Percentiles rank a stretch among this genome's conserved stretches.
Evolutionary conservation across 495 filamentous ascomycete genomes (phyloP).

Genomic region (Aspergillus heteromorphus): DNA sequence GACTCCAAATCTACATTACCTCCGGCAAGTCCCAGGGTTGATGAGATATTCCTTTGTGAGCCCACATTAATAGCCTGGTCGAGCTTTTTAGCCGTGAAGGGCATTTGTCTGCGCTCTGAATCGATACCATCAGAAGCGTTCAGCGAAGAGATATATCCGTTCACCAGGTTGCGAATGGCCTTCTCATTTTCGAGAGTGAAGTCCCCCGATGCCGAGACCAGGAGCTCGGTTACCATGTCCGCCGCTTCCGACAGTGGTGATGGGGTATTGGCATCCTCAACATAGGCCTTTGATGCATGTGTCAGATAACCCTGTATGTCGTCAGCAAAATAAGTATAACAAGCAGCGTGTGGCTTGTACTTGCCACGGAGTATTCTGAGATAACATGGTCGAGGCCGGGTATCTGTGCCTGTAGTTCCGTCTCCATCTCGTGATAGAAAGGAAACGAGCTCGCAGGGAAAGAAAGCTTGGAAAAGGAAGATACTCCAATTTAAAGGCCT

Average conservation of each 20-base stretch:
- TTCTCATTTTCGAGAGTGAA: slow-evolving; percentile 63
- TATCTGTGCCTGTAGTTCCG: slow-evolving; percentile 80
- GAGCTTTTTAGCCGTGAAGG: slow-evolving; percentile 73
- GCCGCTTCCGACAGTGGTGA: slow-evolving; percentile 83
- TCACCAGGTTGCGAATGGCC: slow-evolving; percentile 76
- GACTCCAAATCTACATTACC: slow-evolving; percentile 89
- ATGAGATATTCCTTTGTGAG: slow-evolving; percentile 89
- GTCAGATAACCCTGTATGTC: slow-evolving; percentile 69
- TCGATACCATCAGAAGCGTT: slow-evolving; percentile 67
- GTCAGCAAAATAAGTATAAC: slow-evolving; percentile 10
- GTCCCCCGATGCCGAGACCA: slow-evolving; percentile 86
- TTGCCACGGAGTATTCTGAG: slow-evolving; percentile 79
- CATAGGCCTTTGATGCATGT: slow-evolving; percentile 81
- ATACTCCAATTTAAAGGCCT: too few relatives aligned
- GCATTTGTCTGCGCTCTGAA: slow-evolving; percentile 61
- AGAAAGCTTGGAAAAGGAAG: too few relatives aligned
- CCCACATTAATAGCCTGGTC: slow-evolving; percentile 96
- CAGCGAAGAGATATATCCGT: slow-evolving; percentile 81
- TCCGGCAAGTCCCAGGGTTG: slow-evolving; percentile 81
- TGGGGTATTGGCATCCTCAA: slow-evolving; percentile 59
- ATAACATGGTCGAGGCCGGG: slow-evolving; percentile 86
- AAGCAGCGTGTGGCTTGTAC: slow-evolving; percentile 11
- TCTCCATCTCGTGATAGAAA: slow-evolving; percentile 65
- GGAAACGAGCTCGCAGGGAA: too few relatives aligned
- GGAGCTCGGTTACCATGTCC: slow-evolving; percentile 72